Percentiles rank a stretch among this genome's conserved stretches.
Evolutionary conservation across 192 early-diverging fungal species (phyloP).

Genomic region (Backusella parvicylindrica): DNA sequence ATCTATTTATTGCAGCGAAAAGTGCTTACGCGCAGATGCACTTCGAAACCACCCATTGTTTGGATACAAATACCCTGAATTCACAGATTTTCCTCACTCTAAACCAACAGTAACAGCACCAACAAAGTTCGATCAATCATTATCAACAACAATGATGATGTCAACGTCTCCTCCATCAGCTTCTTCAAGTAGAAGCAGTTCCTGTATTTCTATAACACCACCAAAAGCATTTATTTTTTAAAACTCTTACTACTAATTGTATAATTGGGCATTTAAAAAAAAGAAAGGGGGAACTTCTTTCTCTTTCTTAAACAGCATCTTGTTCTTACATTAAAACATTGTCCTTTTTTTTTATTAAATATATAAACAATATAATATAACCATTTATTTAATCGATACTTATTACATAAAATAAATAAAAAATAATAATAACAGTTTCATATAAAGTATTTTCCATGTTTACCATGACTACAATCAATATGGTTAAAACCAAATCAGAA

Average conservation of each 20-base stretch:
- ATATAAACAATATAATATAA: neutral
- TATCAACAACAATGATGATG: neutral
- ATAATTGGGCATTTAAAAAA: neutral
- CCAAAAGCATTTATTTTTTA: neutral
- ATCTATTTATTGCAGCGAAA: conserved; percentile 36
- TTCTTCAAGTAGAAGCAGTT: neutral
- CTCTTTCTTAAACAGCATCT: neutral
- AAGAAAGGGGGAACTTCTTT: neutral
- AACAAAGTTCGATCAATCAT: neutral
- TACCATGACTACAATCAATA: neutral
- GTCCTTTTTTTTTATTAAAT: neutral
- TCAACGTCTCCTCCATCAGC: neutral
- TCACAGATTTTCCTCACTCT: conserved; percentile 33
- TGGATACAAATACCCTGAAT: conserved; percentile 32
- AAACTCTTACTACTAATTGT: neutral
- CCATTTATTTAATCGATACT: neutral
- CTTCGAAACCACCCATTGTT: conserved; percentile 30
- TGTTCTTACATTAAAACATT: neutral
- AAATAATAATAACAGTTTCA: neutral
- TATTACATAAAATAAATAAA: neutral
- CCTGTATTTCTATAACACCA: neutral
- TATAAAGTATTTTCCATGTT: neutral
- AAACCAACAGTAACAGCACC: conserved; percentile 2
- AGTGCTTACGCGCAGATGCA: conserved; percentile 30
- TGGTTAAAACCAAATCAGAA: neutral